phyloP scores from a whole-genome alignment of 1,284 basidiomycete genomes.

The Tremellales sp. region DNA sequence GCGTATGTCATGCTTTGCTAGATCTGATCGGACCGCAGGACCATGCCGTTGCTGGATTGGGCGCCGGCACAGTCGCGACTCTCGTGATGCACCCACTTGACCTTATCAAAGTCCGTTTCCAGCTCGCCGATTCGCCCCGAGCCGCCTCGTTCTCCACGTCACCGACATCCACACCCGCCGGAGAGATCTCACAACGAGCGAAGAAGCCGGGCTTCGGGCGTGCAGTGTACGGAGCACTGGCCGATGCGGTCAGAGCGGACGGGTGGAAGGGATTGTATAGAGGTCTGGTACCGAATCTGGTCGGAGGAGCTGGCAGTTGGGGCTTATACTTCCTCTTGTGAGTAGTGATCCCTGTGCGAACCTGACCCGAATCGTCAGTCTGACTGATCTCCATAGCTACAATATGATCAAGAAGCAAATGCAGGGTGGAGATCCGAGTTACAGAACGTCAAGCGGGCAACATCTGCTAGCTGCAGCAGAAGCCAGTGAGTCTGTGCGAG shows the following conservation, averaged over 20 bases:
- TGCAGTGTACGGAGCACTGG: slow-evolving; percentile 72
- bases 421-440: slow-evolving; percentile 46
- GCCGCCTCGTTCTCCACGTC: slow-evolving; percentile 8
- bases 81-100: slow-evolving; percentile 98
- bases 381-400: slow-evolving; percentile 76
- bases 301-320: slow-evolving; percentile 96
- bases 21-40: slow-evolving; percentile 51
- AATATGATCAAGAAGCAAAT: slow-evolving; percentile 82
- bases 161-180: background rate
- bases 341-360: slow-evolving; percentile 45
- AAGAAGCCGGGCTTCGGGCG: slow-evolving; percentile 60
- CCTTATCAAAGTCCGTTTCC: slow-evolving; percentile 90
- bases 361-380: too few relatives aligned
- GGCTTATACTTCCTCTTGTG: slow-evolving; percentile 97
- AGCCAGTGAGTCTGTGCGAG: slow-evolving; percentile 67
- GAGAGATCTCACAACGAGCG: background rate
- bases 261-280: slow-evolving; percentile 87
- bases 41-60: slow-evolving; percentile 89
- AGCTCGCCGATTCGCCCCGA: slow-evolving; percentile 68
- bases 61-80: slow-evolving; percentile 87
- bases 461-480: slow-evolving; percentile 88
- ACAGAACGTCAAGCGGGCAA: slow-evolving; percentile 64
- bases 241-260: slow-evolving; percentile 66
- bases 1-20: background rate
- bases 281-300: slow-evolving; percentile 84